Percentiles rank a stretch among this genome's conserved stretches.
These are phyloP conservation scores for Nicotiana rustica DNA, from an alignment of 305 asterid genomes.

Conservation along the genomic window DNA sequence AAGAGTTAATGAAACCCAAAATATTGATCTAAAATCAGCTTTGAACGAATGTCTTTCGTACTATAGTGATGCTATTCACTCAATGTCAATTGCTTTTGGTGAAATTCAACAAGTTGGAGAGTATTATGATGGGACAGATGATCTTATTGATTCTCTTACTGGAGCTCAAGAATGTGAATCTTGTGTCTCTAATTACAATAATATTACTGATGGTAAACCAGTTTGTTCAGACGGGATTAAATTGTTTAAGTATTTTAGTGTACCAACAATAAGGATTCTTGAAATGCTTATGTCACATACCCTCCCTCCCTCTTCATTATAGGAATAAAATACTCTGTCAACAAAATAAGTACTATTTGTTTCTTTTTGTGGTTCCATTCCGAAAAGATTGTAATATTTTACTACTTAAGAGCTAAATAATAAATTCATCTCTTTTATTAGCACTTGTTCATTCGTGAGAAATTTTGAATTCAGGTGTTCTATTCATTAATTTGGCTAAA, in stretches of 20 bases:
- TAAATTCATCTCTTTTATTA: too few species aligned
- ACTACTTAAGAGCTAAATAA: too few species aligned
- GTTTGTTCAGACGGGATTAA: not conserved
- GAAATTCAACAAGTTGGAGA: not conserved
- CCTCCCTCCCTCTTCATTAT: not conserved
- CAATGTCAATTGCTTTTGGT: not conserved
- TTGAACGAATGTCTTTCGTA: not conserved
- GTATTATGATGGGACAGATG: not conserved
- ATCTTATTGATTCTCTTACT: not conserved
- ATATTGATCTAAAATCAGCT: not conserved
- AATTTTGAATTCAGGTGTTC: too few species aligned
- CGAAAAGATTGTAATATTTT: too few species aligned
- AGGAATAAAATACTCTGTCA: not conserved
- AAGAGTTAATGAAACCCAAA: not conserved
- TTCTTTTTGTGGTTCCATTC: too few species aligned
- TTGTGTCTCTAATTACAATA: not conserved
- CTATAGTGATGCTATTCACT: not conserved
- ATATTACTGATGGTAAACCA: not conserved
- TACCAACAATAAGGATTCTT: not conserved
- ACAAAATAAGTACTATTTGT: too few species aligned
- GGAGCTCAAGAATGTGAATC: not conserved
- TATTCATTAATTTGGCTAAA: too few species aligned
- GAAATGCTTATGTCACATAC: not conserved
- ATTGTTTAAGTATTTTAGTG: not conserved
- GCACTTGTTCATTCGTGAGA: too few species aligned